Base-by-base conservation (phyloP, 2,329 filamentous ascomycete species). In the Davidsoniella australis region DNA sequence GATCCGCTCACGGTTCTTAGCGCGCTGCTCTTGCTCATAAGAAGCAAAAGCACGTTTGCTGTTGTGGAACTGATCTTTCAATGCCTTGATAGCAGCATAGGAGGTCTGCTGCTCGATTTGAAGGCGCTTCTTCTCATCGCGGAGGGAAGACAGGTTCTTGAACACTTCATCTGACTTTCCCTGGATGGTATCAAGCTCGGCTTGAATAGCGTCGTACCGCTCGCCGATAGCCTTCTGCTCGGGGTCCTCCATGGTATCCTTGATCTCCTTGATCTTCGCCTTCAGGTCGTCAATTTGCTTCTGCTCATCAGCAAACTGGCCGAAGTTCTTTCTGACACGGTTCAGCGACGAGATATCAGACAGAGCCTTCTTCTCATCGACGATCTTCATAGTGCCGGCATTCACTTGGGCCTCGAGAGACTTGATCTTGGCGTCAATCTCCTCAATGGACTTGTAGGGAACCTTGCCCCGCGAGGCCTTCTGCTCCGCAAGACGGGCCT, bases 311-410 rank as follows among this genome's bases (percentile, higher is more conserved):
- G 94, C 86, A 60, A 96, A 82, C 54, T 79, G 76, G 52, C 80
- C 78, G 63, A 98, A 95, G 66, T 78, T 82, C 78, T 95, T 96
- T 69, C 85, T 85, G 60, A 83, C 76, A 72, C 93, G 94, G 65
- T 83, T 81, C 57, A 96, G 70, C 63, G 69, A 81, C 45, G 82
- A 84, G 58, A 94, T 81, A 59, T 95, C 86, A 46, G 75, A 69
- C 17, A 96, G 73, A 7, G 85, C 80, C 75, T 95, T 96, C 73
- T 86, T 93, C 76, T 96, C 91, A 59, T 98, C 91, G 9, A 96
- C 91, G 47, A 98, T 71, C 69, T 88, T 94, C 82, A 98, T 88
- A 63, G 76, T 82, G 56, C 89, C 89, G 36, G 79, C 76, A 64
- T 94, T 85, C 58, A 96, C 87, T 63, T 89, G 76, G 66, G 81